phyloP scores from a whole-genome alignment of 2,329 filamentous ascomycete species.

The Colletotrichum falcatum region DNA sequence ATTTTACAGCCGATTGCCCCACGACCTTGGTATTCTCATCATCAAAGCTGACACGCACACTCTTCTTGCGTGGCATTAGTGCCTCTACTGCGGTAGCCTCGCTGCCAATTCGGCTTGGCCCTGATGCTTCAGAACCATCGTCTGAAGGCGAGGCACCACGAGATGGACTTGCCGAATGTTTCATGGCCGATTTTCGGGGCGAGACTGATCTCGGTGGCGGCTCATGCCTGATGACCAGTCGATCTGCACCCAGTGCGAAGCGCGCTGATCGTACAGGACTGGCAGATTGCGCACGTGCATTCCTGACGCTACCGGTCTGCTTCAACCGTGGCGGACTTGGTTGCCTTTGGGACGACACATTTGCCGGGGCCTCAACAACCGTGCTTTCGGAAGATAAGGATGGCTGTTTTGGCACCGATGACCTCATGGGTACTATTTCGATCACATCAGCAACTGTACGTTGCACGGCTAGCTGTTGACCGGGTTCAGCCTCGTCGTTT shows the following conservation, averaged over 20 bases:
- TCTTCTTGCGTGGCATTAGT: slow-evolving; percentile 67
- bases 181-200: slow-evolving; percentile 82
- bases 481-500: slow-evolving; percentile 20
- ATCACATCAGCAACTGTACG: slow-evolving; percentile 44
- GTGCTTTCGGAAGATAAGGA: slow-evolving; percentile 30
- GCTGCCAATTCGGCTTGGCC: slow-evolving; percentile 44
- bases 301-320: slow-evolving; percentile 41
- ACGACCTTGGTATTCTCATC: slow-evolving; percentile 70
- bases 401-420: slow-evolving; percentile 33
- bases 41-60: slow-evolving; percentile 82
- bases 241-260: slow-evolving; percentile 70
- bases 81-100: slow-evolving; percentile 50
- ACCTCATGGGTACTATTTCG: slow-evolving; percentile 52
- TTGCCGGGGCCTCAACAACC: slow-evolving; percentile 33
- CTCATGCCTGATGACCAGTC: slow-evolving; percentile 70
- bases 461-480: slow-evolving; percentile 18
- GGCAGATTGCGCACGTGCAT: slow-evolving; percentile 58
- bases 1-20: slow-evolving; percentile 57
- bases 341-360: slow-evolving; percentile 28
- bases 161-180: slow-evolving; percentile 68
- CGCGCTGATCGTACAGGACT: slow-evolving; percentile 77
- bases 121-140: slow-evolving; percentile 59
- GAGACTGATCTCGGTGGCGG: slow-evolving; percentile 79
- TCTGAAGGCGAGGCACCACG: slow-evolving; percentile 64
- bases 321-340: slow-evolving; percentile 23